A percentile compares a stretch with the other conserved stretches of the same genome.
These are phyloP conservation scores for Candida nemodendra DNA, from an alignment of 805 yeast species.

Conservation along the genomic window DNA sequence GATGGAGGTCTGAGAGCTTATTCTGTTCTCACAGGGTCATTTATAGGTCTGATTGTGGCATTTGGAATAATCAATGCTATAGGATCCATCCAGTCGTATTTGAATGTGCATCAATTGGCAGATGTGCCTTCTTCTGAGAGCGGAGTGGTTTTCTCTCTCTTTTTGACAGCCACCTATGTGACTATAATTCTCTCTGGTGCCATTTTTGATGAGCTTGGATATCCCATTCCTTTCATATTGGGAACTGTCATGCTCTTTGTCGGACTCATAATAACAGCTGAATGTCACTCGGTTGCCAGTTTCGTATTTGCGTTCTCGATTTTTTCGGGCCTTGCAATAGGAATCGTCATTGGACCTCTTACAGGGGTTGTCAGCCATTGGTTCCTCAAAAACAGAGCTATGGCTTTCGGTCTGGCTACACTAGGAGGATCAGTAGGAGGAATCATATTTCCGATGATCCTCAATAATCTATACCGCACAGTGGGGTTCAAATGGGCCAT, in stretches of 20 bases:
- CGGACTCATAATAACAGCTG: slow-evolving; percentile 41
- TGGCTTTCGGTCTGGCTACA: slow-evolving; percentile 56
- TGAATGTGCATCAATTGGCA: slow-evolving; percentile 49
- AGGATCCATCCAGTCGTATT: slow-evolving; percentile 62
- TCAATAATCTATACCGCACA: slow-evolving; percentile 41
- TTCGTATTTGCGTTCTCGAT: slow-evolving; percentile 48
- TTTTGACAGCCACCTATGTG: slow-evolving; percentile 44
- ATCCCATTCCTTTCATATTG: slow-evolving; percentile 33
- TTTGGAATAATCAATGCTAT: slow-evolving; percentile 61
- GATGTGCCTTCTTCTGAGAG: slow-evolving; percentile 44
- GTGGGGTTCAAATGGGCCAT: slow-evolving; percentile 58
- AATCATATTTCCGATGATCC: slow-evolving; percentile 46
- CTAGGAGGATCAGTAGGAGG: slow-evolving; percentile 56
- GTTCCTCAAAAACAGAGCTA: slow-evolving; percentile 51
- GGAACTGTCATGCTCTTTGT: slow-evolving; percentile 34
- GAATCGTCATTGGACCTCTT: slow-evolving; percentile 51
- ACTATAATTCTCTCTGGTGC: slow-evolving; percentile 40
- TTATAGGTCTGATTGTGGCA: slow-evolving; percentile 51
- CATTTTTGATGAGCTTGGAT: slow-evolving; percentile 42
- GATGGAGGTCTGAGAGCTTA: slow-evolving; percentile 53
- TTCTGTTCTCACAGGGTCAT: slow-evolving; percentile 46
- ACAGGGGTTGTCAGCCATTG: slow-evolving; percentile 59
- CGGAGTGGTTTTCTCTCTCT: slow-evolving; percentile 65
- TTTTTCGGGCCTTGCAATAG: slow-evolving; percentile 40
- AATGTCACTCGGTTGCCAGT: slow-evolving; percentile 40